Evolutionary conservation across 2,329 filamentous ascomycete genomes (phyloP).

Genomic region (Dothideomycetes sp.): DNA sequence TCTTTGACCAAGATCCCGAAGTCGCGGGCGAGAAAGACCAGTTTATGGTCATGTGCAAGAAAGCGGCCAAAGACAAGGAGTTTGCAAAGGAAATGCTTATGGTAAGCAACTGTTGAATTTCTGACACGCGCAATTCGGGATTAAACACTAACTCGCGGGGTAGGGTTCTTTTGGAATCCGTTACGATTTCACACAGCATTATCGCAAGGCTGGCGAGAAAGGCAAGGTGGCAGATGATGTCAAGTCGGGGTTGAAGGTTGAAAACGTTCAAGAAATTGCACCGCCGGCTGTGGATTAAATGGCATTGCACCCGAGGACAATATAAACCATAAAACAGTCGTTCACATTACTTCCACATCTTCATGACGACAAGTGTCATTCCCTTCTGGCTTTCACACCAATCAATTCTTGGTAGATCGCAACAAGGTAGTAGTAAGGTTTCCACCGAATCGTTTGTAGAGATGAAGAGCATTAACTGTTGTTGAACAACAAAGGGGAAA

Average conservation of each 20-base stretch:
- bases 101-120: conserved; percentile 11
- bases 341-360: too few relatives aligned
- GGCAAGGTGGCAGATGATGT: not conserved
- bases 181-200: conserved; percentile 19
- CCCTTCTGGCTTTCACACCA: too few relatives aligned
- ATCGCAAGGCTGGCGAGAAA: conserved; percentile 1
- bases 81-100: conserved; percentile 19
- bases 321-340: too few relatives aligned
- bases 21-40: conserved; percentile 17
- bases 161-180: conserved; percentile 13
- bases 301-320: too few relatives aligned
- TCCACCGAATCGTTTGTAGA: too few relatives aligned
- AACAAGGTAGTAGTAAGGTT: too few relatives aligned
- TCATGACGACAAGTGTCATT: too few relatives aligned
- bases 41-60: conserved; percentile 18
- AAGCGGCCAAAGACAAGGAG: conserved; percentile 17
- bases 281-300: conserved; percentile 4
- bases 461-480: too few relatives aligned
- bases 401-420: too few relatives aligned
- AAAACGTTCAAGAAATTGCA: conserved; percentile 2
- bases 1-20: conserved; percentile 17
- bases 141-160: not conserved
- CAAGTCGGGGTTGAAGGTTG: conserved; percentile 5
- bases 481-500: too few relatives aligned
- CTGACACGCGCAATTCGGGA: not conserved